These are phyloP conservation scores for Colletotrichum sp. DNA, from an alignment of 2,329 filamentous ascomycete species.

Conservation along the genomic window DNA sequence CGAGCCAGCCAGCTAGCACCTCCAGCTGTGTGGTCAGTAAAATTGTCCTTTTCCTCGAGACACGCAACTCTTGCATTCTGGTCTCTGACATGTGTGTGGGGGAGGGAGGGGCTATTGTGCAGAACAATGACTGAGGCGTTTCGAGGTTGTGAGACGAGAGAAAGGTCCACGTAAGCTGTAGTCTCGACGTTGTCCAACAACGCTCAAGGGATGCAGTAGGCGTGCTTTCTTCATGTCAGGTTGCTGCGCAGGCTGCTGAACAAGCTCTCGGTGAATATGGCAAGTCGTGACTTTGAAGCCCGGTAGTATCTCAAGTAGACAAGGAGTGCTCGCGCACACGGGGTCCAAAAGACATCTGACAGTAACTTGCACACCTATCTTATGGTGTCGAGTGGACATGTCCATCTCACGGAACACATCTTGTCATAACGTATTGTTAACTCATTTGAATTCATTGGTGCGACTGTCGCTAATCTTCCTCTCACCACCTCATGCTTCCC, in stretches of 20 bases:
- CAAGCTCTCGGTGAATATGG: not conserved
- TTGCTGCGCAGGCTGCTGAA: not conserved
- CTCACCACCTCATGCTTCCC: constrained; percentile 17
- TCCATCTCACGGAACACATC: not conserved
- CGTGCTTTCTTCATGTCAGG: not conserved
- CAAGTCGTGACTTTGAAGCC: not conserved
- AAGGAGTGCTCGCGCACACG: not conserved
- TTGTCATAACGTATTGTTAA: not conserved
- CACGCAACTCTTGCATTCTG: not conserved
- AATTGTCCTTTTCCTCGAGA: not conserved
- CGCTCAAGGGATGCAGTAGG: not conserved
- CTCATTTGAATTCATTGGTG: constrained; percentile 5
- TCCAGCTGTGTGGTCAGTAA: not conserved
- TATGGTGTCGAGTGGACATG: not conserved
- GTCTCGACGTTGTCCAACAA: not conserved
- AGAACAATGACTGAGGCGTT: not conserved
- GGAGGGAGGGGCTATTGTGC: not conserved
- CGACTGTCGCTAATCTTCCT: constrained; percentile 14
- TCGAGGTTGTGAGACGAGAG: not conserved
- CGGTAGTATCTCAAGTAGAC: not conserved
- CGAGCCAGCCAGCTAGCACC: not conserved
- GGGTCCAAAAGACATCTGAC: not conserved
- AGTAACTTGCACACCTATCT: not conserved
- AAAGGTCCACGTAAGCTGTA: not conserved
- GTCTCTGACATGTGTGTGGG: not conserved